Conservation (phyloP, 2,329 filamentous ascomycete species). For the Pseudogymnoascus sp. region DNA sequence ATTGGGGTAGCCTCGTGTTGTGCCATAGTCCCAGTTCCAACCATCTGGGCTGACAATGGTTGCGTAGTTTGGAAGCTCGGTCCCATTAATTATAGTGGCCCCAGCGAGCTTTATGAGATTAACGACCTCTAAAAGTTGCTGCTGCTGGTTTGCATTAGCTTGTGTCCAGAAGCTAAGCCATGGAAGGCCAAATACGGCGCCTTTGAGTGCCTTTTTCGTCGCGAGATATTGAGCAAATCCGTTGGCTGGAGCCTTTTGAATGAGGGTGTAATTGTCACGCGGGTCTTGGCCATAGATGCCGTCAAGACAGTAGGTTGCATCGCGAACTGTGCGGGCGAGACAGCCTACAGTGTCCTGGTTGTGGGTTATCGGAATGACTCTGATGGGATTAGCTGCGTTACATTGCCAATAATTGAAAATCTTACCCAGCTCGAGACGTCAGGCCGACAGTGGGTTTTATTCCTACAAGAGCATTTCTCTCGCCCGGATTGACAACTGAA, state of each 20-base stretch:
- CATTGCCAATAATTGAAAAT: no score
- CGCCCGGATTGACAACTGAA: constrained; percentile 47
- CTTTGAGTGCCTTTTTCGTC: constrained; percentile 35
- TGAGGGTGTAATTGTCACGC: constrained; percentile 33
- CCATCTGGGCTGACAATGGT: constrained; percentile 53
- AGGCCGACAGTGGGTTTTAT: constrained; percentile 62
- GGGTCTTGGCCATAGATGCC: constrained; percentile 52
- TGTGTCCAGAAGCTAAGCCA: constrained; percentile 62
- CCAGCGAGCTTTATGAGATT: constrained; percentile 48
- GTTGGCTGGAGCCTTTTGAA: constrained; percentile 33
- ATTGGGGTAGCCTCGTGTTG: constrained; percentile 50
- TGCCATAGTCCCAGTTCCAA: constrained; percentile 65
- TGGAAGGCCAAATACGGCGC: constrained; percentile 59
- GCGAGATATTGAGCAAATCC: neutral
- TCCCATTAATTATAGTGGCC: constrained; percentile 58
- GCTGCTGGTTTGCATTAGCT: constrained; percentile 46
- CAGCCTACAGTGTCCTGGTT: constrained; percentile 60
- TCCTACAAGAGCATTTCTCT: constrained; percentile 53
- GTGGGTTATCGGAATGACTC: constrained; percentile 56
- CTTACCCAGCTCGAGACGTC: constrained; percentile 42
- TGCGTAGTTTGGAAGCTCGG: constrained; percentile 55
- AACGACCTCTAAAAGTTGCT: constrained; percentile 42
- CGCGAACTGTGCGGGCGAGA: constrained; percentile 56
- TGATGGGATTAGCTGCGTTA: no score
- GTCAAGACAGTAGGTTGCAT: constrained; percentile 52